These are phyloP conservation scores for Metschnikowia dekortorum DNA, from an alignment of 805 yeast species.

Conservation along the genomic window DNA sequence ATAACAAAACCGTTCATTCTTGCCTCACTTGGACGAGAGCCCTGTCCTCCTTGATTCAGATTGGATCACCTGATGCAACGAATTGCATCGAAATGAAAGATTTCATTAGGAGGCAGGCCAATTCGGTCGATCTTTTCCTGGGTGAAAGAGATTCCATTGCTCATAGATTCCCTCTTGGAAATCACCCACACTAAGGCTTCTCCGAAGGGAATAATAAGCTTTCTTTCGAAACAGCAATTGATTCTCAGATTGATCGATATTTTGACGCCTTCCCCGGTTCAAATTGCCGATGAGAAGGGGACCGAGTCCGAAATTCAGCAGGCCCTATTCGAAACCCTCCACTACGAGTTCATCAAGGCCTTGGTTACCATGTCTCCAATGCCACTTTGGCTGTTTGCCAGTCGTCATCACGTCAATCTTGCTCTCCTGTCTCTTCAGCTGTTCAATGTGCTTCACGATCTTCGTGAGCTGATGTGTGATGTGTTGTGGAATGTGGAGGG, in stretches of 20 bases:
- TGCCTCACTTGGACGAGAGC: slow-evolving; percentile 31
- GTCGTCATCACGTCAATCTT: too few species aligned
- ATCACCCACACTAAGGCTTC: slow-evolving; percentile 88
- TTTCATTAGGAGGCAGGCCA: slow-evolving; percentile 65
- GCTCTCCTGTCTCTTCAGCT: too few species aligned
- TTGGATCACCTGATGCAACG: slow-evolving; percentile 78
- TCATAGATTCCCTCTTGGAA: slow-evolving; percentile 87
- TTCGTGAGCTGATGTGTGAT: too few species aligned
- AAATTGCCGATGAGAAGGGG: slow-evolving; percentile 13
- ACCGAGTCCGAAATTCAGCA: background rate
- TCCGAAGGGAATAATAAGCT: slow-evolving; percentile 81
- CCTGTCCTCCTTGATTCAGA: slow-evolving; percentile 46
- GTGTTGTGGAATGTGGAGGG: too few species aligned
- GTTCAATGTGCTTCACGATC: too few species aligned
- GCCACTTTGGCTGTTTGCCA: slow-evolving; percentile 48
- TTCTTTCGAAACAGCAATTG: slow-evolving; percentile 65
- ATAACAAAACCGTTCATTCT: slow-evolving; percentile 33
- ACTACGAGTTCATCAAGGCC: slow-evolving; percentile 96
- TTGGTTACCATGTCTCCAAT: slow-evolving; percentile 92
- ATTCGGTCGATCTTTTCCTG: slow-evolving; percentile 75
- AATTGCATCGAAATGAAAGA: slow-evolving; percentile 55
- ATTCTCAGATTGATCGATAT: slow-evolving; percentile 69
- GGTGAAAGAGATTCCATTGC: slow-evolving; percentile 87
- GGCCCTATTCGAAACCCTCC: slow-evolving; percentile 61
- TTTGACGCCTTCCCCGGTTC: slow-evolving; percentile 52